Base-by-base conservation (phyloP, 805 yeast genomes). In the Ogataea polymorpha region DNA sequence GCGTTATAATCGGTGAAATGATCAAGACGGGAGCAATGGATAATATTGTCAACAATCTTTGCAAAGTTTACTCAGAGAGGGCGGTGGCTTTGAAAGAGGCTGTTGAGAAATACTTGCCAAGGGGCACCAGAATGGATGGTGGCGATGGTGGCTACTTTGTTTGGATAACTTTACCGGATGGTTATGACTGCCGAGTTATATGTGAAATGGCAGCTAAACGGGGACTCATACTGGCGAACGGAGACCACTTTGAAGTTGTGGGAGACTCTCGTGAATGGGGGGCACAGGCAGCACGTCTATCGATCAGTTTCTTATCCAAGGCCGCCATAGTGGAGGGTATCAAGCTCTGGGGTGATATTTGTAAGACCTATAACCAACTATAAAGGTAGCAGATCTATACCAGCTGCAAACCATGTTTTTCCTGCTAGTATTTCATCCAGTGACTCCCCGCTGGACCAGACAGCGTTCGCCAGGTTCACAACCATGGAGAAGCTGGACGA, bases 81-180 rank as follows among this genome's bases (percentile, higher is more conserved):
- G 70, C 80, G 0, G 36, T 48, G 2, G 64, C 58, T 0, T 51
- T 82, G 41, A 53, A 56, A 12, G 47, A 55, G 0, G 60, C 75
- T 0, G 57, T 82, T 23, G 48, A 54, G 5, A 51, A 64, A 35
- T 63, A 71, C 48, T 60, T 86, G 40, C 91, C 93, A 0, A 32
- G 49, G 15, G 75, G 75, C 2, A 79, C 90, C 1, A 56, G 42
- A 13, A 64, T 76, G 3, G 61, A 56, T 13, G 86, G 87, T 3
- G 87, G 88, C 18, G 66, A 74, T n/a, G 96, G 96, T n/a, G 96
- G 96, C 0, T 87, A 86, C 61, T 87, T 87, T 54, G 52, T 80
- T 10, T 87, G 96, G 96, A 73, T 86, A 8, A 71, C 74, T 0
- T 54, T 79, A 15, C 84, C 89, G 1, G 58, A 57, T 1, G 63